Conservation (phyloP, 2,329 filamentous ascomycete genomes). For the Aureobasidium sp. region DNA sequence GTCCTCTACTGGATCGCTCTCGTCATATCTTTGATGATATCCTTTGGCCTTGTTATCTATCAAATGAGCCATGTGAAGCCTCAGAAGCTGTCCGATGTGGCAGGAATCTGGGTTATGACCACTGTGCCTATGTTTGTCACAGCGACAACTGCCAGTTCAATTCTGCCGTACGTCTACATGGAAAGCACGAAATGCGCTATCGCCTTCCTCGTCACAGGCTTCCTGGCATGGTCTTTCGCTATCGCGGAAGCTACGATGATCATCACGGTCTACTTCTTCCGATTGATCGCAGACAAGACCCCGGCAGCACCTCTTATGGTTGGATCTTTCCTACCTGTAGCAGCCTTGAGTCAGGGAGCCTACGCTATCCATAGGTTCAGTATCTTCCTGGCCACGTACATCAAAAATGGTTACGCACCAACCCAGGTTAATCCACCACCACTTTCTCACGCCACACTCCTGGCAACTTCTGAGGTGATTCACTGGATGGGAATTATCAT, state of each 20-base stretch:
- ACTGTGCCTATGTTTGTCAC: slow-evolving; percentile 6
- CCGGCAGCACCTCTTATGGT: slow-evolving; percentile 12
- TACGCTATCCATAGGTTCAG: slow-evolving; percentile 17
- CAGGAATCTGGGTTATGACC: slow-evolving; percentile 15
- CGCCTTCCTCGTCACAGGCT: slow-evolving; percentile 3
- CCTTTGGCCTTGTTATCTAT: slow-evolving; percentile 15
- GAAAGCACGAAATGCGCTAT: slow-evolving; percentile 10
- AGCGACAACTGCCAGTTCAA: neutral
- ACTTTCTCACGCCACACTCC: slow-evolving; percentile 7
- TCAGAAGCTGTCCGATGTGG: slow-evolving; percentile 15
- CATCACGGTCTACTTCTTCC: slow-evolving; percentile 14
- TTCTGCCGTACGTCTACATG: slow-evolving; percentile 1
- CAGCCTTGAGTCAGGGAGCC: slow-evolving; percentile 15
- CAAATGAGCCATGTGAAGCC: slow-evolving; percentile 15
- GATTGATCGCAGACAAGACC: slow-evolving; percentile 12
- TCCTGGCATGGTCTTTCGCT: slow-evolving; percentile 9
- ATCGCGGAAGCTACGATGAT: slow-evolving; percentile 3
- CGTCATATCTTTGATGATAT: slow-evolving; percentile 11
- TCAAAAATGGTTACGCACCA: slow-evolving; percentile 14
- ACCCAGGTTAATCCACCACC: slow-evolving; percentile 13
- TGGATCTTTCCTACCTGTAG: slow-evolving; percentile 14
- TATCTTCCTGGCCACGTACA: slow-evolving; percentile 15
- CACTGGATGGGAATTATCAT: slow-evolving; percentile 20
- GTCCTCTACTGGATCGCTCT: slow-evolving; percentile 19
- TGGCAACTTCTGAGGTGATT: slow-evolving; percentile 16